Evolutionary conservation across 2,329 filamentous ascomycete genomes (phyloP), one percentile per base, ranked within the genome.

Genomic region (Aspergillus tubingensis): DNA sequence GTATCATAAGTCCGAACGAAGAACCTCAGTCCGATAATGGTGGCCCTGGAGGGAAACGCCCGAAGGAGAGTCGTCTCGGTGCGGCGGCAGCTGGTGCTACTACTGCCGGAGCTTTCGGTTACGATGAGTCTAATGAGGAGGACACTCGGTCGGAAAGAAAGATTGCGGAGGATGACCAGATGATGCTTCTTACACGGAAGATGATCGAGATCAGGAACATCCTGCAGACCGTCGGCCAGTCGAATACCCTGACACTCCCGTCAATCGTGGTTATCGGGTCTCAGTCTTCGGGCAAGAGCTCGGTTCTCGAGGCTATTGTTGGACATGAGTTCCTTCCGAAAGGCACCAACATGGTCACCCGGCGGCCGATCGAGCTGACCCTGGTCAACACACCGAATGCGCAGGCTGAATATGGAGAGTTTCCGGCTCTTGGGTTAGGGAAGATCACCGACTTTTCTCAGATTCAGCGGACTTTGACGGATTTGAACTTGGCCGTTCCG

Each of bases 251-350:
- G 64, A 94, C 91, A 1, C 80, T 99, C 21, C 95, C 95, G 0
- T 98, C 96, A 0, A 99, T 99, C 60, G 95, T 99, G n/a, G 95
- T 99, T 39, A 97, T 99, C 68, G 95, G 95, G 23, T 99, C 95
- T 2, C 95, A 99, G 74, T 99, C 95, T 0, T 98, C 95, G 0
- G 95, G 95, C 43, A 99, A 99, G 80, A 98, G 94, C 72, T 99
- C 95, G 1, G 95, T 99, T 1, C 77, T 99, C 51, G 95, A 99
- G 76, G 91, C 95, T 19, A 96, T 99, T 62, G 96, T 99, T 57
- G 96, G 95, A 5, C 95, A 99, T 72, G 95, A 99, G 70, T 99
- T 99, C 68, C 80, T 99, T 49, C 96, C 95, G 5, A 99, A 99
- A 77, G 95, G 95, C n/a, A 88, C 89, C 44, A 99, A 99, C 72